phyloP scores from a whole-genome alignment of 768 basidiomycete species.

The Auricularia sp. region DNA sequence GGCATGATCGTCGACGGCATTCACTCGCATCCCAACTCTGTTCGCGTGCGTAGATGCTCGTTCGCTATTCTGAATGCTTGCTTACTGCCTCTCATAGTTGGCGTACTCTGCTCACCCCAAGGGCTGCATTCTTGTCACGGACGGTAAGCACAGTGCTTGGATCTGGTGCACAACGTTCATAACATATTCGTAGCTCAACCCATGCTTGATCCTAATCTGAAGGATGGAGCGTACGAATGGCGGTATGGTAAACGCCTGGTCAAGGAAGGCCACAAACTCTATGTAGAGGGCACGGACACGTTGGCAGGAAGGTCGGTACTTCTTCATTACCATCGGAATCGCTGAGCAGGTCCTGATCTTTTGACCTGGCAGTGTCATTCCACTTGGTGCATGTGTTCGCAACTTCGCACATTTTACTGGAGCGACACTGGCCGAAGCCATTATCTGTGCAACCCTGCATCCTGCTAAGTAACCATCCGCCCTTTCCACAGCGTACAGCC shows the following conservation, averaged over 20 bases:
- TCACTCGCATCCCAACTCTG: constrained; percentile 84
- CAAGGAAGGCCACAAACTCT: constrained; percentile 72
- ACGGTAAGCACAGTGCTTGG: constrained; percentile 39
- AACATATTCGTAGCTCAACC: constrained; percentile 30
- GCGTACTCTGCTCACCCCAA: constrained; percentile 78
- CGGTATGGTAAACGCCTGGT: constrained; percentile 71
- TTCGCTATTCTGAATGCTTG: neutral
- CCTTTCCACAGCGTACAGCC: neutral
- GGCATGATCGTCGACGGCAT: constrained; percentile 87
- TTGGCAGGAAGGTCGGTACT: constrained; percentile 70
- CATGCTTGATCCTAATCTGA: constrained; percentile 76
- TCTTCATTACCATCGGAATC: neutral
- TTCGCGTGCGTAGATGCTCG: constrained; percentile 44
- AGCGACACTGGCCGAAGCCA: constrained; percentile 71
- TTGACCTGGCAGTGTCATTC: constrained; percentile 47
- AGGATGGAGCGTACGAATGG: constrained; percentile 82
- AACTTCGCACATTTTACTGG: constrained; percentile 80
- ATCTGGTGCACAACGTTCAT: constrained; percentile 7
- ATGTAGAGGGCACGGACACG: constrained; percentile 75
- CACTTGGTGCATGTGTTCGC: constrained; percentile 74
- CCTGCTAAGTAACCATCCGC: constrained; percentile 54
- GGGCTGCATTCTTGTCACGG: constrained; percentile 82
- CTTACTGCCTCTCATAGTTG: constrained; percentile 32
- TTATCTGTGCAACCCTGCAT: constrained; percentile 77
- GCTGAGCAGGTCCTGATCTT: neutral